Conservation (phyloP, 169 alveolate genomes). For the Cryptosporidium sp. region DNA sequence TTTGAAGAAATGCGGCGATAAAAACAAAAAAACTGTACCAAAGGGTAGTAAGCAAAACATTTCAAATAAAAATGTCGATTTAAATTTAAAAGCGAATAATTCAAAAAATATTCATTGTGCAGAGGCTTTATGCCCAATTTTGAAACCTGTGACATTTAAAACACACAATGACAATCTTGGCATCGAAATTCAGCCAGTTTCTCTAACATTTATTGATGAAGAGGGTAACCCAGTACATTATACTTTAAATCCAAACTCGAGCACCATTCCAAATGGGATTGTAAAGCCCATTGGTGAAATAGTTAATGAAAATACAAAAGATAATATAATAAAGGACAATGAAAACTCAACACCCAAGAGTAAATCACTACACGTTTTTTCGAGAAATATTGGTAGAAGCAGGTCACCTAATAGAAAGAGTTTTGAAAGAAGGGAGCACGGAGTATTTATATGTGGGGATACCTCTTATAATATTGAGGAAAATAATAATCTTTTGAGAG, state of each 20-base stretch:
- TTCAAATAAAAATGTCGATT: not conserved
- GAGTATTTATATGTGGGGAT: slow-evolving; percentile 39
- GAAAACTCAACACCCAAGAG: not conserved
- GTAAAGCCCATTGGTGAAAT: slow-evolving; percentile 54
- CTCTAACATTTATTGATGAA: slow-evolving; percentile 55
- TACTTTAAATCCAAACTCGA: slow-evolving; percentile 45
- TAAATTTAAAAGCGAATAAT: not conserved
- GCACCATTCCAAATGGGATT: slow-evolving; percentile 22
- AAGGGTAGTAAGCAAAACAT: not conserved
- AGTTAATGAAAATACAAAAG: not conserved
- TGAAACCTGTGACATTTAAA: slow-evolving; percentile 47
- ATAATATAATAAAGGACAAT: not conserved
- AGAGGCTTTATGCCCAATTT: slow-evolving; percentile 41
- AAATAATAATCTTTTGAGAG: not conserved
- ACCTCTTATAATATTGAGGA: not conserved
- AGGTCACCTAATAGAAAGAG: slow-evolving; percentile 23
- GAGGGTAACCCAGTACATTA: slow-evolving; percentile 51
- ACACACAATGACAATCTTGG: not conserved
- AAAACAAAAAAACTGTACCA: not conserved
- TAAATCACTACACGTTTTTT: slow-evolving; percentile 33
- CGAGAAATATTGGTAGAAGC: slow-evolving; percentile 66
- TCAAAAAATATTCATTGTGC: slow-evolving; percentile 35
- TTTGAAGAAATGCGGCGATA: not conserved
- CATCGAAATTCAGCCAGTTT: slow-evolving; percentile 57
- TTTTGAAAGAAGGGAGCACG: slow-evolving; percentile 54